Evolutionary conservation across 176 grass and related monocot species (phyloP), one percentile per base, ranked within the genome.

Genomic region (Leersia perrieri): DNA sequence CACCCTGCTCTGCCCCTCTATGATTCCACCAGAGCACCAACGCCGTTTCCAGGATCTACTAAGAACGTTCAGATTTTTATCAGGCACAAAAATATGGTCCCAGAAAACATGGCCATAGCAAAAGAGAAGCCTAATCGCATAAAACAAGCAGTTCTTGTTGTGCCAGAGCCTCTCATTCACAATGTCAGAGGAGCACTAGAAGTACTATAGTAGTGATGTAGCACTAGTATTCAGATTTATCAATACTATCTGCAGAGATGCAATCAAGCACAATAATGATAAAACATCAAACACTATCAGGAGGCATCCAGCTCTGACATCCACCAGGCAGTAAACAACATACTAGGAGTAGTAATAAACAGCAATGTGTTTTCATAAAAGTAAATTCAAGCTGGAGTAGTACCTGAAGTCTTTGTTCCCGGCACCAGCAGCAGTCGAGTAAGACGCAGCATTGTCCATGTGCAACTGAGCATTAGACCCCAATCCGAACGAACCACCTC

Each of bases 391-490:
- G 3, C 63, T 4, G n/a, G n/a, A n/a, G n/a, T n/a, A n/a, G 30
- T 26, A 93, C 91, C 91, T 93, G 74, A 90, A 80, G 78, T 93
- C 85, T 71, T 90, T 90, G 82, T 69, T 79, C 23, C 39, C 77
- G 20, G 70, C 83, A 14, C 81, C 85, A 55, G 8, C 68, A 76
- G 78, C 85, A 66, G 70, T 74, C 79, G 60, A 79, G 73, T 86
- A 90, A 62, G 88, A 61, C 12, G 85, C 41, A 64, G 77, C 77
- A 58, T 49, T 77, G 61, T 90, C 81, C 68, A 87, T 53, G 61
- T 83, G 88, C 79, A 89, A 63, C 53, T 86, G 90, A 66, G 90
- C n/a, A 60, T 73, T 39, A 22, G 87, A 76, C 68, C 73, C 78
- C 42, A 80, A 1, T 31, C 35, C 57, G 70, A 88, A 90, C 30